A percentile compares a stretch with the other conserved stretches of the same genome.
These are phyloP conservation scores for Waltiozyma sp. DNA, from an alignment of 1,139 yeast genomes.

Conservation along the genomic window DNA sequence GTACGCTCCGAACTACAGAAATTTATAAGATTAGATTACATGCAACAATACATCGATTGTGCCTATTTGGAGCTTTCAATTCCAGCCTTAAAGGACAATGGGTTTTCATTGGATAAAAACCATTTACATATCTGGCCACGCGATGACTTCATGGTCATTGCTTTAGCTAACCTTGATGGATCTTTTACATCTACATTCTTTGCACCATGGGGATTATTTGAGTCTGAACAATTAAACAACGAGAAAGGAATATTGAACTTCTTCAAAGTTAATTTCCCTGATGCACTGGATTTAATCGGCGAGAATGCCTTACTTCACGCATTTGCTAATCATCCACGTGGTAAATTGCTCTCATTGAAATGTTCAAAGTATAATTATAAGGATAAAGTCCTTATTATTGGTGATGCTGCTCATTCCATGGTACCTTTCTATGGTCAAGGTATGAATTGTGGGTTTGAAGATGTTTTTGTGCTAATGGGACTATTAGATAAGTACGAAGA, in stretches of 20 bases:
- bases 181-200: conserved; percentile 86
- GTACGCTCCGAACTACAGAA: conserved; percentile 64
- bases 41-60: conserved; percentile 75
- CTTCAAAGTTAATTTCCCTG: conserved; percentile 56
- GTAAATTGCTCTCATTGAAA: conserved; percentile 58
- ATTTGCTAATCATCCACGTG: conserved; percentile 56
- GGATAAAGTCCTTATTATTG: conserved; percentile 60
- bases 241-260: conserved; percentile 38
- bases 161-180: conserved; percentile 75
- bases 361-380: conserved; percentile 60
- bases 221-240: conserved; percentile 30
- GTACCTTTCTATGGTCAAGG: conserved; percentile 98
- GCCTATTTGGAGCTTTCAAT: conserved; percentile 74
- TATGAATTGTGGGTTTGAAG: conserved; percentile 94
- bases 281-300: conserved; percentile 64
- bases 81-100: conserved; percentile 33
- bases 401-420: conserved; percentile 96
- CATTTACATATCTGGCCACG: conserved; percentile 95
- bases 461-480: conserved; percentile 57
- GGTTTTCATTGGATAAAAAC: conserved; percentile 52
- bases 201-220: conserved; percentile 69
- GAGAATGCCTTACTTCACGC: conserved; percentile 38
- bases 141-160: conserved; percentile 76
- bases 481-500: conserved; percentile 37
- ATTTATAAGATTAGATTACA: conserved; percentile 53